Base-by-base conservation (phyloP, 1,284 basidiomycete species). In the Chalciporus sp. region DNA sequence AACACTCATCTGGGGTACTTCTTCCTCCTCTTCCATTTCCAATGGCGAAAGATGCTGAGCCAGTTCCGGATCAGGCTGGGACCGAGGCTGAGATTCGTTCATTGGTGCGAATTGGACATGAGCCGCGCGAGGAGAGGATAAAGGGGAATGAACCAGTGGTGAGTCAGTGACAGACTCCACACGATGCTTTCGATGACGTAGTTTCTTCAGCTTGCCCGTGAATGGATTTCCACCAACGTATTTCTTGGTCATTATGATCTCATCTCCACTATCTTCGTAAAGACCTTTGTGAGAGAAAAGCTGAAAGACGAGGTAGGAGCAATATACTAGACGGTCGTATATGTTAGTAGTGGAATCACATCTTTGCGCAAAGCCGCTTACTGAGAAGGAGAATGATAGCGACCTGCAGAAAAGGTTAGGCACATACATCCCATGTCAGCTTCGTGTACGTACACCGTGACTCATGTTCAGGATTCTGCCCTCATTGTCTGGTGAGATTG, bases 351-450 rank as follows among this genome's bases (percentile, higher is more conserved):
- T 39, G 26, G 3, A 47, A 42, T 44, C 16, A 42, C 2, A 39
- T 55, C n/a, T 39, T 29, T 7, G 7, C 47, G 44, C 48, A 33
- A 52, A 55, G 57, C 49, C 50, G 68, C 84, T 56, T 64, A 90
- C 87, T 87, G 69, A 93, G 78, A 12, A 95, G 79, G 3, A 95
- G 78, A 48, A 96, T 84, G 53, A 96, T 79, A 0, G 93, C 82
- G n/a, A 84, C 84, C 86, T 89, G 56, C 23, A 37, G 51, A 23
- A 23, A 27, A 31, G 52, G n/a, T 62, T 19, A 62, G 55, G 49
- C 37, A 46, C 45, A 49, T n/a, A 27, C 26, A 9, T 47, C 14
- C 37, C 4, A 46, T n/a, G 20, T 23, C 23, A 23, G 23, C 23
- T 23, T 37, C 2, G 27, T 37, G 6, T 26, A 78, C 83, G 48